These are phyloP conservation scores for Citrullus amarus DNA, from an alignment of 306 rosid species.

Conservation along the genomic window DNA sequence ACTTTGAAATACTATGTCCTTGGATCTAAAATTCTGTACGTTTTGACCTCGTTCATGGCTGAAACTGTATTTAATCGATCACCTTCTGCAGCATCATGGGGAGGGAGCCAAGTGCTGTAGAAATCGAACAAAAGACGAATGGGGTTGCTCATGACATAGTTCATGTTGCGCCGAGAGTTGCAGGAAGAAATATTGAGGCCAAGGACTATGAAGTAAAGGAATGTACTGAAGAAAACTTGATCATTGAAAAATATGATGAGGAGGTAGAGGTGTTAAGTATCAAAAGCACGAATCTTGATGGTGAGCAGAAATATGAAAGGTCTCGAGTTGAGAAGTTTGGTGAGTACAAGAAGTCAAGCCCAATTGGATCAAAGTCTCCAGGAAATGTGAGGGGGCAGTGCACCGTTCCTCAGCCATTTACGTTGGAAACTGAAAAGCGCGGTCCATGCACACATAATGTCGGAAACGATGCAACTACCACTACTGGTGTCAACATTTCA, in stretches of 20 bases:
- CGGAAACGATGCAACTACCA: conserved; percentile 27
- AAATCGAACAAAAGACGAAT: conserved; percentile 38
- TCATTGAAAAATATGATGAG: conserved; percentile 31
- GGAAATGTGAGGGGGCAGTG: conserved; percentile 34
- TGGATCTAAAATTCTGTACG: neutral
- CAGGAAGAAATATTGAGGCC: conserved; percentile 38
- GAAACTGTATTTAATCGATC: neutral
- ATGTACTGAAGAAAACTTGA: conserved; percentile 31
- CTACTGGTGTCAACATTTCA: conserved; percentile 15
- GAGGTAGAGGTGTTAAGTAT: conserved; percentile 38
- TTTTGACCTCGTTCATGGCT: neutral
- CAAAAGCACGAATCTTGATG: conserved; percentile 34
- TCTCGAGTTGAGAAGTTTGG: conserved; percentile 23
- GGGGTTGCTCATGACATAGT: conserved; percentile 25
- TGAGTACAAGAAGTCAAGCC: conserved; percentile 27
- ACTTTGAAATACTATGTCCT: neutral
- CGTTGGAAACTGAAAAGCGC: conserved; percentile 47
- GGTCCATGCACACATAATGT: conserved; percentile 25
- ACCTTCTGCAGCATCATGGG: conserved; percentile 67
- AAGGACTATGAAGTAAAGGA: conserved; percentile 59
- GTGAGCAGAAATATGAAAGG: conserved; percentile 43
- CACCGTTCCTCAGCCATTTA: conserved; percentile 45
- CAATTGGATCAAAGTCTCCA: conserved; percentile 32
- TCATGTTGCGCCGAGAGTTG: conserved; percentile 54
- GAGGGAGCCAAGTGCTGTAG: conserved; percentile 61